Evolutionary conservation across 163 green algal species (phyloP), one percentile per base, ranked within the genome.

Genomic region (Dunaliella salina): DNA sequence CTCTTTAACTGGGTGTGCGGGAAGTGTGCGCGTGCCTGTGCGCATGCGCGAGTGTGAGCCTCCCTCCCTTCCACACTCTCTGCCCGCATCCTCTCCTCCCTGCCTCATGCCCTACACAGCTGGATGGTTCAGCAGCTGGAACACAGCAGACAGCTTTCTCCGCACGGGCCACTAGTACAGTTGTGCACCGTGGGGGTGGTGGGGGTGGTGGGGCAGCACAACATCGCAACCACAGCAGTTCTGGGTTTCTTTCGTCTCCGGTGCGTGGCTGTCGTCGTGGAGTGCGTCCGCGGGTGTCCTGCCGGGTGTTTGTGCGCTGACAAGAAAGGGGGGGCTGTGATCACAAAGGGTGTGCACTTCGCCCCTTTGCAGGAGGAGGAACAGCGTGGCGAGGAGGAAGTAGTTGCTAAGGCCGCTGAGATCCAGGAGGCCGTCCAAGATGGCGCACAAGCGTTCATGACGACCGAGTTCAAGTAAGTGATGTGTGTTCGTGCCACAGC

Each of bases 361-460:
- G 4, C 63, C 63, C 63, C 63, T 75, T 26, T 34, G 83, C 83
- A 85, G 83, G 83, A 85, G 87, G 95, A 97, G 90, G 93, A 96
- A 89, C 91, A 94, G 91, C 85, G 92, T 30, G 95, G 95, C 24
- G 95, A 97, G 82, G 91, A 95, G 88, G 84, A 98, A 94, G 93
- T 98, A 4, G 93, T 98, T 26, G 90, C 95, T 72, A 97, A 97
- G 88, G 92, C 86, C 22, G 94, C 94, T 22, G 95, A 98, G 80
- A 96, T 99, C 63, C 95, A 98, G 89, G 93, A 94, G 13, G 95
- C 96, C 32, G 98, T 99, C 87, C 88, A 78, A 25, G 96, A 98
- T 35, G 96, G 96, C 35, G 95, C 96, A 5, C 93, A 87, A 33
- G 96, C 93, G 5, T 99, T 99, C 92, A 91, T 99, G 34, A 92